Base-by-base conservation (phyloP, 257 asterid genomes). In the Capsicum rhomboideum region DNA sequence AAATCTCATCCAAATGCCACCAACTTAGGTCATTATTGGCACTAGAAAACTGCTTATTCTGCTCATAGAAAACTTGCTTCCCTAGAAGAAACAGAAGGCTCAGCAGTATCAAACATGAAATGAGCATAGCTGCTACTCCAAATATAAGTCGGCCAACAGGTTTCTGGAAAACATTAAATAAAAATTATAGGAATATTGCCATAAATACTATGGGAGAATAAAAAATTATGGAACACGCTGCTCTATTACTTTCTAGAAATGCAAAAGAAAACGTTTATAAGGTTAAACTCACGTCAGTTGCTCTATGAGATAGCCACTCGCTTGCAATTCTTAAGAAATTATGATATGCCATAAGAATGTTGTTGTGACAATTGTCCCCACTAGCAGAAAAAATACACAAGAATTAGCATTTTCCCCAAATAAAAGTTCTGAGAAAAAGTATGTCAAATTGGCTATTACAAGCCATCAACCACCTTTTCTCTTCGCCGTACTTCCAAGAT, bases 281-380 rank as follows among this genome's bases (percentile, higher is more conserved):
- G 49, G 79, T 66, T 61, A 83, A 28, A 86, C 97, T 86, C 91
- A 95, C 99, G 84, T 95, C 95, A 84, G 98, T 94, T 88, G 97
- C 93, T 89, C 95, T 90, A 89, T 89, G 92, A 69, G 99, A 91
- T 83, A 95, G 87, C 97, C 97, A 95, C 85, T 89, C 89, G 91
- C 97, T 91, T 86, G 97, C 91, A 84, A 89, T 85, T 84, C 82
- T 85, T 63, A 94, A 92, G 86, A 95, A 95, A 77, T 89, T 82
- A 58, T 34, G 85, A 89, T 95, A 93, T 74, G 97, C 97, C 85
- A 87, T 86, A 86, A 85, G 83, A 78, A 67, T 40, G 80, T 42
- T 40, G 80, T 42, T 83, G 82, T 83, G 74, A 84, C 61, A 88
- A 80, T 88, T 93, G 86, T 87, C 91, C 87, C 83, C 88, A 84